A percentile compares a stretch with the other conserved stretches of the same genome.
phyloP scores from a whole-genome alignment of 768 basidiomycete species.

The Lactarius quietus region DNA sequence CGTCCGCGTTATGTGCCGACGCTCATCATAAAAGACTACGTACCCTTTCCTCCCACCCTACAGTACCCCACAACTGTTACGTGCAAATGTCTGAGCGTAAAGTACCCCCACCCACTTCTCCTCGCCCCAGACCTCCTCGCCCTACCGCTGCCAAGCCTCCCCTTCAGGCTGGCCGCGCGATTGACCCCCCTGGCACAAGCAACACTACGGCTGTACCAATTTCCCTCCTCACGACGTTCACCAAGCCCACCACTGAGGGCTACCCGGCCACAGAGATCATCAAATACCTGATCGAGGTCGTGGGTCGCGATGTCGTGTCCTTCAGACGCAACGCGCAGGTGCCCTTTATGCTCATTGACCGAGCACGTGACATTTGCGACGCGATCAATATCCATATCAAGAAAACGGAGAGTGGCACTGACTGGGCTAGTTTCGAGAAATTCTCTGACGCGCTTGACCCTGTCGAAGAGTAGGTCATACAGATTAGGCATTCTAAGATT shows the following conservation, averaged over 20 bases:
- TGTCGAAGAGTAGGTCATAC: slow-evolving; percentile 22
- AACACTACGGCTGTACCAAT: background rate
- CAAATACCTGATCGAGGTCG: slow-evolving; percentile 23
- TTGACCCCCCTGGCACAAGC: background rate
- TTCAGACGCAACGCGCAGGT: slow-evolving; percentile 26
- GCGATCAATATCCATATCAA: slow-evolving; percentile 24
- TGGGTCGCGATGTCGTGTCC: slow-evolving; percentile 19
- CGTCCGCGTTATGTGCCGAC: background rate
- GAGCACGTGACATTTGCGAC: slow-evolving; percentile 25
- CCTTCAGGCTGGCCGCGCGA: background rate
- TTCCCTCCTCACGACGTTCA: background rate
- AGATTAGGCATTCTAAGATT: background rate
- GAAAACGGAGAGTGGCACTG: slow-evolving; percentile 12
- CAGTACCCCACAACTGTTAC: background rate
- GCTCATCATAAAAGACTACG: slow-evolving; percentile 7
- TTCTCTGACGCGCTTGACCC: slow-evolving; percentile 27
- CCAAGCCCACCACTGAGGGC: background rate
- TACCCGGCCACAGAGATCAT: slow-evolving; percentile 24
- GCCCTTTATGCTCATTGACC: slow-evolving; percentile 25
- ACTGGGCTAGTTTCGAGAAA: slow-evolving; percentile 25
- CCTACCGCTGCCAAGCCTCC: background rate
- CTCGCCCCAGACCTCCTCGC: background rate
- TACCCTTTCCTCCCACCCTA: background rate
- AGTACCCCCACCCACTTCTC: background rate
- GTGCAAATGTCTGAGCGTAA: background rate